These are phyloP conservation scores for Colletotrichum truncatum DNA, from an alignment of 2,329 filamentous ascomycete genomes.

Conservation along the genomic window DNA sequence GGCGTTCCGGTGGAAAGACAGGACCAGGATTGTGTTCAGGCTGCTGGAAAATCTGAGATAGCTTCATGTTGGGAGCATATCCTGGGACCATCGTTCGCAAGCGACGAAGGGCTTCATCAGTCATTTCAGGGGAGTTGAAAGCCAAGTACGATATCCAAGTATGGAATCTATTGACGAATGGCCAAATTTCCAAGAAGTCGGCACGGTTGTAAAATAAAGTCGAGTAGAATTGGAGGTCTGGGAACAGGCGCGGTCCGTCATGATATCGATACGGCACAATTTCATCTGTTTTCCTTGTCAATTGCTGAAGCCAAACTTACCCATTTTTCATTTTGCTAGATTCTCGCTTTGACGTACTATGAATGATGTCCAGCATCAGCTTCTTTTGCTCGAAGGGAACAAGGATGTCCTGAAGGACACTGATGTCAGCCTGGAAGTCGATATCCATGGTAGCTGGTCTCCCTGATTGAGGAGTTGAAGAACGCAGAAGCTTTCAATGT, in stretches of 20 bases:
- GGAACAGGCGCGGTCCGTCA: background rate
- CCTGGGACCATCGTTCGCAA: too few species aligned
- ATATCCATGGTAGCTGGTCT: too few species aligned
- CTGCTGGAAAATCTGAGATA: too few species aligned
- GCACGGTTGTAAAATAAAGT: background rate
- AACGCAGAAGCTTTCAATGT: too few species aligned
- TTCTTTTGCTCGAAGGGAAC: background rate
- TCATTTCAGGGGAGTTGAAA: background rate
- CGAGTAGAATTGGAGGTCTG: background rate
- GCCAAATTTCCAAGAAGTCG: background rate
- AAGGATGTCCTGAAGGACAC: background rate
- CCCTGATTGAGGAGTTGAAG: too few species aligned
- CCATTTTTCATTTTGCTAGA: too few species aligned
- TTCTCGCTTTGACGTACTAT: too few species aligned
- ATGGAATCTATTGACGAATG: background rate
- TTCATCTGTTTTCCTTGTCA: background rate
- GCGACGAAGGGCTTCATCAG: too few species aligned
- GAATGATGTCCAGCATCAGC: conserved; percentile 1
- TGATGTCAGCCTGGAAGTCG: background rate
- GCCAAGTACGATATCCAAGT: background rate
- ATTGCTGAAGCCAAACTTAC: too few species aligned
- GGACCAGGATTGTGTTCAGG: too few species aligned
- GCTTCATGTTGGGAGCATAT: too few species aligned
- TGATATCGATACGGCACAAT: background rate
- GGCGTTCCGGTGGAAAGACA: too few species aligned